Evolutionary conservation across 2,329 filamentous ascomycete genomes (phyloP).

Genomic region (Alternaria longipes): DNA sequence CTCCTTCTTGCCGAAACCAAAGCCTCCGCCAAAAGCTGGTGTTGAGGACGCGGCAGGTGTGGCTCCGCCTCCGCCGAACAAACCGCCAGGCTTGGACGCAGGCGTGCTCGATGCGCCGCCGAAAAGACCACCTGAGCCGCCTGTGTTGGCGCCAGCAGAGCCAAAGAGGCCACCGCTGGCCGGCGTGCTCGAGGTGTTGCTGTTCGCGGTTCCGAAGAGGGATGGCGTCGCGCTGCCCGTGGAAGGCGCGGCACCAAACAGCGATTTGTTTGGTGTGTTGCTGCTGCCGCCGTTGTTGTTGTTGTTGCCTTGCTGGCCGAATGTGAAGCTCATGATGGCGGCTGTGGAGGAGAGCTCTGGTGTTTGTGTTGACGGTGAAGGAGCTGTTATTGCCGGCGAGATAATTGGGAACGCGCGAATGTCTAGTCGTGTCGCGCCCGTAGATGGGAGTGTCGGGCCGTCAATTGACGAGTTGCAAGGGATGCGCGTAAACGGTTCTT

Average conservation of each 20-base stretch:
- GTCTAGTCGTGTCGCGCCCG: constrained; percentile 4
- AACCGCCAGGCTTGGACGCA: constrained; percentile 37
- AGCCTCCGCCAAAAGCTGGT: constrained; percentile 25
- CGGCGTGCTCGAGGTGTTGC: constrained; percentile 26
- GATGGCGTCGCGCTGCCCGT: constrained; percentile 35
- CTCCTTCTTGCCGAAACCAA: constrained; percentile 32
- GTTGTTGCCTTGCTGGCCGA: constrained; percentile 35
- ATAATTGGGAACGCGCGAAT: constrained; percentile 9
- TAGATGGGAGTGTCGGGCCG: constrained; percentile 2
- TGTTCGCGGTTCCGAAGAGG: constrained; percentile 39
- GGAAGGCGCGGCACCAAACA: constrained; percentile 39
- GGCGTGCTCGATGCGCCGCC: constrained; percentile 41
- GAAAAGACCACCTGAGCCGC: constrained; percentile 34
- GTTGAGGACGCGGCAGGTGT: constrained; percentile 34
- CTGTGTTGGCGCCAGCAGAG: constrained; percentile 20
- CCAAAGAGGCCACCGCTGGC: constrained; percentile 29
- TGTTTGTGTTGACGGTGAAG: constrained; percentile 25
- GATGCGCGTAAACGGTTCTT: constrained; percentile 26
- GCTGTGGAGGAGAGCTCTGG: constrained; percentile 19
- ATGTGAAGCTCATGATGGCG: constrained; percentile 38
- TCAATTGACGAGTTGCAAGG: constrained; percentile 11
- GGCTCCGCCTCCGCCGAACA: constrained; percentile 40
- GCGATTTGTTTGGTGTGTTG: constrained; percentile 41
- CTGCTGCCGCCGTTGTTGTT: constrained; percentile 18
- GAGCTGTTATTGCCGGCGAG: constrained; percentile 8